Base-by-base conservation (phyloP, 768 basidiomycete species). In the Lyophyllum semitale region DNA sequence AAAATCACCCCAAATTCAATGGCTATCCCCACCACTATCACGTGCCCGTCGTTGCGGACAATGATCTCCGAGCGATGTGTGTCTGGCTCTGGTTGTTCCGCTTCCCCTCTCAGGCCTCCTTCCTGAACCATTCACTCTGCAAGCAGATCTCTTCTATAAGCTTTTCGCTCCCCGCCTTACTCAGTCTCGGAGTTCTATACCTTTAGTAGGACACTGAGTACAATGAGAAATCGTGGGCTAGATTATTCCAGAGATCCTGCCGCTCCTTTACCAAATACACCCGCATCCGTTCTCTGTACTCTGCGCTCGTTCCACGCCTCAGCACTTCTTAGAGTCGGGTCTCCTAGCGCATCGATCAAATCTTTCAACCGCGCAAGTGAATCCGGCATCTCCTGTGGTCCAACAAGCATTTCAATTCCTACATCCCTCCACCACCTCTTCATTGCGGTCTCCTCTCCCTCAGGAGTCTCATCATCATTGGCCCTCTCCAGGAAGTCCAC, bases 371-470 rank as follows among this genome's bases (percentile, higher is more conserved):
- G 32, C 18, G 40, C 44, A 13, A 58, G 27, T 29, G 41, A 33
- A 49, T 58, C 53, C 25, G 47, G 55, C 37, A 51, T 43, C 30
- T 43, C 41, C 26, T 59, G 37, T 25, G 49, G 57, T 8, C 47
- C 57, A 8, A 55, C 18, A 22, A 61, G 58, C 47, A 35, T 45
- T 25, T 48, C 9, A 12, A 50, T 33, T 22, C 48, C 60, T 23
- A 57, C 35, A n/a, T 18, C 50, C 41, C 48, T 22, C 54, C 60
- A 62, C 60, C 54, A 62, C 9, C 47, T 29, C 7, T 51, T 13
- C 55, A 59, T 54, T 9, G 23, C 42, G 32, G 32, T 18, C 37
- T 40, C 54, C 37, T 58, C 53, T n/a, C 11, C 20, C n/a, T 46
- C 55, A 29, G 41, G 27, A 12, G 48, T 30, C 23, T 17, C 41